phyloP scores from a whole-genome alignment of 176 grass and related monocot genomes.

The Leersia perrieri region DNA sequence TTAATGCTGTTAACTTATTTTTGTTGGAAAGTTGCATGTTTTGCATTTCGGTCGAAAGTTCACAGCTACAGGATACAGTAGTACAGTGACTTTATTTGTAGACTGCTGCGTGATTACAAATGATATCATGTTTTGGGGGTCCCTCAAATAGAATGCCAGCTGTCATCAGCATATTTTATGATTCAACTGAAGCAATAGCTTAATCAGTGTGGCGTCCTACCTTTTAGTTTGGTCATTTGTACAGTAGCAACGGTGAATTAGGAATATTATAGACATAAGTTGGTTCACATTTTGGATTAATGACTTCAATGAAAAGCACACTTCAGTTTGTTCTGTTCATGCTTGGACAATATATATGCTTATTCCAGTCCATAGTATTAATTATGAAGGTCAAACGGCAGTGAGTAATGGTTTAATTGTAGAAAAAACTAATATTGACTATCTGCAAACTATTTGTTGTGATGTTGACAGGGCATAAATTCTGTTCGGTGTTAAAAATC shows the following conservation, averaged over 20 bases:
- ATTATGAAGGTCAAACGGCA: constrained; percentile 18
- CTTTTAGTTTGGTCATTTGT: background rate
- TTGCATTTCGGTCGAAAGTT: constrained; percentile 40
- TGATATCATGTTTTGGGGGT: constrained; percentile 31
- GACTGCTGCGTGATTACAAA: constrained; percentile 20
- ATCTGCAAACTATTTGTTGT: background rate
- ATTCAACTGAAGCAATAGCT: constrained; percentile 32
- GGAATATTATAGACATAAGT: constrained; percentile 23
- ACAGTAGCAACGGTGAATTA: background rate
- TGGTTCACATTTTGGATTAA: background rate
- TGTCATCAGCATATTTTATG: constrained; percentile 30
- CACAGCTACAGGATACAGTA: constrained; percentile 17
- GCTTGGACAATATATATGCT: constrained; percentile 15
- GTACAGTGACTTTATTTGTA: constrained; percentile 11
- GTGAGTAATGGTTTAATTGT: background rate
- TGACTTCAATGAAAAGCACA: background rate
- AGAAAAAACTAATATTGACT: constrained; percentile 23
- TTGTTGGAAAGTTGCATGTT: constrained; percentile 23
- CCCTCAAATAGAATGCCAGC: constrained; percentile 50
- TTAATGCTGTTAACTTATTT: constrained; percentile 18
- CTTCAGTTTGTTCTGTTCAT: background rate
- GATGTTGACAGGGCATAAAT: constrained; percentile 9
- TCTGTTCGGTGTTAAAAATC: background rate
- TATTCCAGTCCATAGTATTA: constrained; percentile 16
- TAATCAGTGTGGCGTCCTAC: constrained; percentile 30